These are phyloP conservation scores for Theileria annulata DNA, from an alignment of 169 alveolate species.

Conservation along the genomic window DNA sequence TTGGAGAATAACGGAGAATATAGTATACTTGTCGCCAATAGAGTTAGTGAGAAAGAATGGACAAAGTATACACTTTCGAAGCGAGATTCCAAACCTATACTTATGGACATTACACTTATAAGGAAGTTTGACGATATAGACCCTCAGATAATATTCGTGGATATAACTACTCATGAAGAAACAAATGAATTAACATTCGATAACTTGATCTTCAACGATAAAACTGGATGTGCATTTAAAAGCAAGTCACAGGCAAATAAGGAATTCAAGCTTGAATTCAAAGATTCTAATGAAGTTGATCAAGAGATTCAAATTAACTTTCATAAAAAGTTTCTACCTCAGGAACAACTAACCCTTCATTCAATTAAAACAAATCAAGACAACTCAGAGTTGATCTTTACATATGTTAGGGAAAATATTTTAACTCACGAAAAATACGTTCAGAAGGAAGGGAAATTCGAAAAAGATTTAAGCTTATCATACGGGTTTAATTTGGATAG, in stretches of 20 bases:
- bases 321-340: background rate
- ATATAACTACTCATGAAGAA: background rate
- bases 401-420: background rate
- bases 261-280: background rate
- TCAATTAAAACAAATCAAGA: conserved; percentile 4
- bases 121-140: background rate
- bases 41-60: background rate
- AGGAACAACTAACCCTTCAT: background rate
- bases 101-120: conserved; percentile 7
- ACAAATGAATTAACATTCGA: background rate
- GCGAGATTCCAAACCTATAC: background rate
- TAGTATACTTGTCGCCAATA: conserved; percentile 1
- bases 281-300: background rate
- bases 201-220: background rate
- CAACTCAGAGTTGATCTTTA: background rate
- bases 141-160: background rate
- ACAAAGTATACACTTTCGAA: conserved; percentile 9
- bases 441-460: background rate
- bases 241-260: background rate
- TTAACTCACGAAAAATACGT: background rate
- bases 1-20: background rate
- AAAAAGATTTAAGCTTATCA: background rate
- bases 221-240: background rate
- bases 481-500: background rate
- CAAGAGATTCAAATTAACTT: background rate